Conservation (phyloP, 2,329 filamentous ascomycete species). For the Claviceps quebecensis region DNA sequence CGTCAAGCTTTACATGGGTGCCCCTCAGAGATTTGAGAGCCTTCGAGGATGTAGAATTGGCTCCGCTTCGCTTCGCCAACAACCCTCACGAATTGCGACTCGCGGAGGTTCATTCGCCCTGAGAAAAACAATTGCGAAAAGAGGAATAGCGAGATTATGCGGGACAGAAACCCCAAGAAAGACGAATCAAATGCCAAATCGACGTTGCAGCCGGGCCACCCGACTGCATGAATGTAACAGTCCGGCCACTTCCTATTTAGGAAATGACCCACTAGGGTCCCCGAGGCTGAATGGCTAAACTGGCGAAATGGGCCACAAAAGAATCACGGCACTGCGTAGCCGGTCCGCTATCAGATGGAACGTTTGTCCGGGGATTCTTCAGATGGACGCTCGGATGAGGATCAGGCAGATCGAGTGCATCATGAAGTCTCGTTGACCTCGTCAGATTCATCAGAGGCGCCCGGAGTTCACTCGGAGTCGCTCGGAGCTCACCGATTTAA, state of each 20-base stretch:
- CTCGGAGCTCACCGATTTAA: no score
- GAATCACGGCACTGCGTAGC: neutral
- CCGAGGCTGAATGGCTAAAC: neutral
- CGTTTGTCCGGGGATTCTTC: no score
- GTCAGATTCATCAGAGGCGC: no score
- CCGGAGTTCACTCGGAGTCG: no score
- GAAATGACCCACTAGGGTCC: neutral
- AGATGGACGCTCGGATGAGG: no score
- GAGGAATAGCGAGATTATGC: neutral
- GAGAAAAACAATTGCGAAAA: neutral
- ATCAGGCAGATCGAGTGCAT: no score
- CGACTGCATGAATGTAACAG: neutral
- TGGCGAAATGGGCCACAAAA: neutral
- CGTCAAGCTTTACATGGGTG: no score
- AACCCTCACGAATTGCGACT: neutral
- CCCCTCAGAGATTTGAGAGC: no score
- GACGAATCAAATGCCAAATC: neutral
- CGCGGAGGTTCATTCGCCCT: neutral
- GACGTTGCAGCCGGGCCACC: neutral
- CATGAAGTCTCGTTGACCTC: no score
- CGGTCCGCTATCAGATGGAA: no score
- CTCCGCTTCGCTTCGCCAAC: no score
- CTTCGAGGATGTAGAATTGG: no score
- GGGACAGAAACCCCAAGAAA: neutral
- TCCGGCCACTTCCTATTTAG: constrained; percentile 4